These are phyloP conservation scores for Bromus sterilis DNA, from an alignment of 176 grass and related monocot species.

Conservation along the genomic window DNA sequence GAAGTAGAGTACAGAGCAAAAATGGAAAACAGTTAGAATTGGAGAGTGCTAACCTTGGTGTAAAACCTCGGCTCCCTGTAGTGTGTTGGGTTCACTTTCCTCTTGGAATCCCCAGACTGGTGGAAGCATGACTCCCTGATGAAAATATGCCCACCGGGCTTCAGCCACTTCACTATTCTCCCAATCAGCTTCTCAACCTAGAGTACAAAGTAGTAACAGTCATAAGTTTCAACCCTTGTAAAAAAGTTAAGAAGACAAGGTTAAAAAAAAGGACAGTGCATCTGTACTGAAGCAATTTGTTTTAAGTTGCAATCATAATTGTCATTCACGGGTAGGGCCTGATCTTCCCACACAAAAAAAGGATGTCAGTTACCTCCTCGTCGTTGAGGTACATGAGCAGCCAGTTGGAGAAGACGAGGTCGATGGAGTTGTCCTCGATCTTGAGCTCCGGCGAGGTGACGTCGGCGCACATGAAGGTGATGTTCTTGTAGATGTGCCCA, in stretches of 20 bases:
- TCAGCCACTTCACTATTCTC: constrained; percentile 80
- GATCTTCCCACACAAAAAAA: too few relatives aligned
- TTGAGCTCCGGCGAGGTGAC: constrained; percentile 66
- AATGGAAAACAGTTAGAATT: background rate
- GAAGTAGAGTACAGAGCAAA: background rate
- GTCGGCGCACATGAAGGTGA: constrained; percentile 83
- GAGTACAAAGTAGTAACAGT: background rate
- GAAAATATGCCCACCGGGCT: constrained; percentile 82
- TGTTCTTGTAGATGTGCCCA: constrained; percentile 65
- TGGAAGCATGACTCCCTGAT: constrained; percentile 98
- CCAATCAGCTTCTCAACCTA: constrained; percentile 72
- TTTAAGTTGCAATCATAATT: background rate
- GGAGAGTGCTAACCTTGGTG: constrained; percentile 51
- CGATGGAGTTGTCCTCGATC: constrained; percentile 72
- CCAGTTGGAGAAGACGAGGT: constrained; percentile 98
- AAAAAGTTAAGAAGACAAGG: background rate
- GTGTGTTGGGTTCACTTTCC: constrained; percentile 94
- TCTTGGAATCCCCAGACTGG: constrained; percentile 93
- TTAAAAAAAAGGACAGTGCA: background rate
- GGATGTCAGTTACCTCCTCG: constrained; percentile 90
- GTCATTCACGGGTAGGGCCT: background rate
- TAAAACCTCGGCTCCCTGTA: constrained; percentile 95
- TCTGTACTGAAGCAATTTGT: background rate
- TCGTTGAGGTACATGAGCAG: constrained; percentile 94
- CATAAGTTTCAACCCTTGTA: background rate